phyloP scores from a whole-genome alignment of 805 yeast genomes.

The Sungouiozyma ichnusensis region DNA sequence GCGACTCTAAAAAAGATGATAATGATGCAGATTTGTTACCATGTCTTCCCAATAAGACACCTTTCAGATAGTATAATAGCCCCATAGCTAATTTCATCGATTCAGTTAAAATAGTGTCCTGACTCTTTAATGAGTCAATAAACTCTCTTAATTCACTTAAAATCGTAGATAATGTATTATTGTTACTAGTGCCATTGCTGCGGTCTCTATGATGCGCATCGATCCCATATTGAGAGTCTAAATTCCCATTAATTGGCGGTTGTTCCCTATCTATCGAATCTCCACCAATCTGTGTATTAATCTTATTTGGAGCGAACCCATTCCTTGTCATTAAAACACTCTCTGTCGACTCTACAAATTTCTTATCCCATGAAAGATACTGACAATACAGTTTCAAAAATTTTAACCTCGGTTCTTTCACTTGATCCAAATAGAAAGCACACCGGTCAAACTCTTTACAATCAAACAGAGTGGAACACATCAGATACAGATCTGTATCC shows the following conservation, averaged over 20 bases:
- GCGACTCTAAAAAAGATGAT: slow-evolving; percentile 46
- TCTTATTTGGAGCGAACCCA: slow-evolving; percentile 16
- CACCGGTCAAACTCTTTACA: slow-evolving; percentile 81
- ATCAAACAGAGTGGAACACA: slow-evolving; percentile 68
- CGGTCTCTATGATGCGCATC: slow-evolving; percentile 5
- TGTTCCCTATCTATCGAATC: background rate
- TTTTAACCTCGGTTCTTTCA: slow-evolving; percentile 35
- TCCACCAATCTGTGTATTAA: slow-evolving; percentile 4
- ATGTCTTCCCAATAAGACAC: slow-evolving; percentile 49
- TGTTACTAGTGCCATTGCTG: slow-evolving; percentile 10
- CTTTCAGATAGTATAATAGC: slow-evolving; percentile 61
- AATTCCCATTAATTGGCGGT: background rate
- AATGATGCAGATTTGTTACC: slow-evolving; percentile 55
- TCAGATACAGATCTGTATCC: slow-evolving; percentile 38
- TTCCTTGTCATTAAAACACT: slow-evolving; percentile 39
- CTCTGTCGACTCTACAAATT: slow-evolving; percentile 58
- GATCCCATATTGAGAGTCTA: background rate
- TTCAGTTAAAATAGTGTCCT: background rate
- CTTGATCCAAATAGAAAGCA: slow-evolving; percentile 43
- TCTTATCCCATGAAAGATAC: slow-evolving; percentile 70
- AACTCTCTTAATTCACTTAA: slow-evolving; percentile 33
- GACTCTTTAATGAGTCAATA: background rate
- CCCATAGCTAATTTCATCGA: slow-evolving; percentile 30
- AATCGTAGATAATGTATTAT: slow-evolving; percentile 25
- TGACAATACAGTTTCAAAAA: slow-evolving; percentile 63